These are phyloP conservation scores for Claviceps cyperi DNA, from an alignment of 2,329 filamentous ascomycete genomes.

Conservation along the genomic window DNA sequence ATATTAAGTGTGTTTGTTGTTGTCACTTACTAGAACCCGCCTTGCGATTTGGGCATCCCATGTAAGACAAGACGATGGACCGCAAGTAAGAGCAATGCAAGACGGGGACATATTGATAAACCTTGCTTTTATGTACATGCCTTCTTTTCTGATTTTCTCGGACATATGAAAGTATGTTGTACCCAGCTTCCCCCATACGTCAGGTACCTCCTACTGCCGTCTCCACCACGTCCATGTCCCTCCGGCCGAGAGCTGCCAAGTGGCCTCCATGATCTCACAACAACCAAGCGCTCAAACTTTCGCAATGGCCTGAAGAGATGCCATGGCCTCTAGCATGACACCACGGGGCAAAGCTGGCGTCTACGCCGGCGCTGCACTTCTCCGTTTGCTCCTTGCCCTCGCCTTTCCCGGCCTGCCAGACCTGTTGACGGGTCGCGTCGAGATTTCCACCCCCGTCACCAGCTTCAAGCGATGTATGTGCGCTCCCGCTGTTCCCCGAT, in stretches of 20 bases:
- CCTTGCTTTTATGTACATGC: too few species aligned
- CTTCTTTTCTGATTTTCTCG: too few species aligned
- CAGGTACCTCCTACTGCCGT: background rate
- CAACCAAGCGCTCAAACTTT: slow-evolving; percentile 2
- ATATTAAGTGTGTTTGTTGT: too few species aligned
- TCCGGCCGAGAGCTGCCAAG: background rate
- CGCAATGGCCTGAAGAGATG: slow-evolving; percentile 6
- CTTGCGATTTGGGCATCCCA: too few species aligned
- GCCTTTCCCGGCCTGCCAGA: slow-evolving; percentile 73
- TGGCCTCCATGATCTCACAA: slow-evolving; percentile 11
- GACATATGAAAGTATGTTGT: too few species aligned
- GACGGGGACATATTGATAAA: too few species aligned
- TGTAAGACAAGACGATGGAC: too few species aligned
- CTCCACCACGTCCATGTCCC: background rate
- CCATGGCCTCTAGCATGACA: slow-evolving; percentile 21
- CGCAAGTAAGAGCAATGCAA: too few species aligned
- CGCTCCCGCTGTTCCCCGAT: background rate
- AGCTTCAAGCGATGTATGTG: slow-evolving; percentile 89
- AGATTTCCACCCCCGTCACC: slow-evolving; percentile 91
- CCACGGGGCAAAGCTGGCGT: slow-evolving; percentile 35
- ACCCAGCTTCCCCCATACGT: background rate
- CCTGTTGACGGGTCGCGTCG: slow-evolving; percentile 77
- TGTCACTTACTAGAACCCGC: too few species aligned
- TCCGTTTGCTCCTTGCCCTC: slow-evolving; percentile 68
- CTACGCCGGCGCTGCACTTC: slow-evolving; percentile 59